Conservation (phyloP, 2,329 filamentous ascomycete genomes). For the Scytalidium sp. region DNA sequence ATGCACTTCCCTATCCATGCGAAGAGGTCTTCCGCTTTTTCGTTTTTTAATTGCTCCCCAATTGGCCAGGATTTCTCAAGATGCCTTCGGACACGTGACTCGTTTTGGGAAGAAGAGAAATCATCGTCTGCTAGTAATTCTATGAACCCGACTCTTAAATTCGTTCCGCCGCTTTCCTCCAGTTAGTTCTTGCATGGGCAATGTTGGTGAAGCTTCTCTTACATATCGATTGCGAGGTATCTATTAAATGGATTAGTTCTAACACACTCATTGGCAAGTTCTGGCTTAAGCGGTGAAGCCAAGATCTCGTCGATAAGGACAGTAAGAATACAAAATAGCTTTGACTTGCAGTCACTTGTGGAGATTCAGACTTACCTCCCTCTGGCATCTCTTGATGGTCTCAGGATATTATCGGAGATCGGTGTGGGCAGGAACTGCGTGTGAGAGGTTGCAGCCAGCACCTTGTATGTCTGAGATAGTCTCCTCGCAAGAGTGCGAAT, state of each 20-base stretch:
- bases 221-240: constrained; percentile 65
- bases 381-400: constrained; percentile 43
- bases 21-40: constrained; percentile 73
- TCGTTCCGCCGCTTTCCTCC: constrained; percentile 59
- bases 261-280: constrained; percentile 4
- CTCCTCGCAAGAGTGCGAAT: constrained; percentile 45
- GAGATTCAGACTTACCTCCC: constrained; percentile 39
- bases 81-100: constrained; percentile 34
- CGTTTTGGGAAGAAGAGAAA: background rate
- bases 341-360: too few species aligned
- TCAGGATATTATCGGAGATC: constrained; percentile 56
- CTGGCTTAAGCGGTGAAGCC: background rate
- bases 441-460: constrained; percentile 48
- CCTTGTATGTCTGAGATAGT: constrained; percentile 44
- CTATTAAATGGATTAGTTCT: constrained; percentile 32
- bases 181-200: constrained; percentile 18
- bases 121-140: constrained; percentile 46
- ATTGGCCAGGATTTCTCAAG: constrained; percentile 75
- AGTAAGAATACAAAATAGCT: too few species aligned
- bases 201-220: constrained; percentile 28
- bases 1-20: constrained; percentile 80
- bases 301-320: too few species aligned
- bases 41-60: constrained; percentile 67
- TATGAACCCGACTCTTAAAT: constrained; percentile 66
- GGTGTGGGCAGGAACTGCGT: constrained; percentile 60